These are phyloP conservation scores for Eutypella sp. DNA, from an alignment of 2,329 filamentous ascomycete species.

Conservation along the genomic window DNA sequence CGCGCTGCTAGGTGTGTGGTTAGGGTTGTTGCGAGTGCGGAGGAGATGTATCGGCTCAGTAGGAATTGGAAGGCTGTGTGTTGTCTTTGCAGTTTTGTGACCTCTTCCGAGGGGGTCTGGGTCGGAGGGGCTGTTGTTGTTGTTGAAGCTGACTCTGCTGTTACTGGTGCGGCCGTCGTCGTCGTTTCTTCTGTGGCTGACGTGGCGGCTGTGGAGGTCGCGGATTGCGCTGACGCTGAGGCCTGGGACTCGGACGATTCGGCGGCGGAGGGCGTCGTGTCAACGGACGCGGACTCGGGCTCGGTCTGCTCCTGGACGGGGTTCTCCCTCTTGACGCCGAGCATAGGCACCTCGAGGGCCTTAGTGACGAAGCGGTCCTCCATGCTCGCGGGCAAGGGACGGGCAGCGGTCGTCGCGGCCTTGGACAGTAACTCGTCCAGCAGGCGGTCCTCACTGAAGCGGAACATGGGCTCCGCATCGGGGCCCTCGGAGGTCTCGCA, in stretches of 20 bases:
- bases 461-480: constrained; percentile 81
- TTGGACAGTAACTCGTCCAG: constrained; percentile 62
- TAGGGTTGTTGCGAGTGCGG: constrained; percentile 38
- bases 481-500: constrained; percentile 82
- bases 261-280: constrained; percentile 21
- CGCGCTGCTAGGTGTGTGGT: constrained; percentile 35
- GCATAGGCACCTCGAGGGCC: constrained; percentile 69
- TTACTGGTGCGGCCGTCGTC: constrained; percentile 21
- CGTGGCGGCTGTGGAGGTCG: constrained; percentile 33
- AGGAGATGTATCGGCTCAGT: constrained; percentile 53
- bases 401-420: constrained; percentile 61
- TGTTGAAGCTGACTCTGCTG: constrained; percentile 9
- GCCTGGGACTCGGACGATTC: constrained; percentile 38
- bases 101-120: constrained; percentile 35
- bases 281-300: too few species aligned
- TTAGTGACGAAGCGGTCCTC: constrained; percentile 80
- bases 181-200: too few species aligned
- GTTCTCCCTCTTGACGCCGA: constrained; percentile 58
- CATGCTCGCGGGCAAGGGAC: constrained; percentile 69
- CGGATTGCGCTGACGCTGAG: constrained; percentile 33
- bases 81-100: constrained; percentile 58
- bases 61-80: constrained; percentile 62
- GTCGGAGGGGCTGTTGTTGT: constrained; percentile 7
- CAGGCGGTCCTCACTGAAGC: constrained; percentile 69
- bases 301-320: constrained; percentile 7